Base-by-base conservation (phyloP, 371 early-diverging fungal genomes). In the Entomophthora muscae region DNA sequence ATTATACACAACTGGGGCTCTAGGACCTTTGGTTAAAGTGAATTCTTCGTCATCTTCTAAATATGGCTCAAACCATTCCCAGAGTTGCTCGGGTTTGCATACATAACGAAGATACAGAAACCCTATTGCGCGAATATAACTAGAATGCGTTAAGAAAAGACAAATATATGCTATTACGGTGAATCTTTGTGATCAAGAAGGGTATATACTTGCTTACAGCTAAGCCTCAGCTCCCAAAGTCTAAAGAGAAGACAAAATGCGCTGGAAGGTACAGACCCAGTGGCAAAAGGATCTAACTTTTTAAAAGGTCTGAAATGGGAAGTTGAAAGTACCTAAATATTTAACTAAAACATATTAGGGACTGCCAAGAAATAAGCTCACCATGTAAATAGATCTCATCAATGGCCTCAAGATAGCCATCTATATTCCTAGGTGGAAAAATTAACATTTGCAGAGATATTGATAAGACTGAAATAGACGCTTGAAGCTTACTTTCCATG, bases 231-330 rank as follows among this genome's bases (percentile, higher is more conserved):
- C 1, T 88, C 89, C 89, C 90, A 90, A 53, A 90, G 76, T 70
- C 90, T 92, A 74, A 82, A 90, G 30, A 92, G 75, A 54, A 89
- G 76, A 65, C 90, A 90, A 70, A 85, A 92, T 0, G 90, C 88
- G 2, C 90, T 88, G 1, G 87, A 86, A 12, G 89, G 87, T 23
- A 81, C 81, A 5, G 83, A 87, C 1, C 88, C 89, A 67, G 85
- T 88, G 32, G 90, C 66, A 69, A 89, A 90, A 2, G 93, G 93
- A 61, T 88, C 90, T 86, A 73, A n/a, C 28, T 21, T 26, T 66
- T 57, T 26, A 52, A 42, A 1, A 3, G 26, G 66, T 51, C n/a
- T 21, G 32, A 2, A 24, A 1, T 59, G 30, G 26, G 32, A 57
- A 32, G 28, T 63, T 61, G 27, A 26, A 65, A 28, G 21, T 58